Evolutionary conservation across 768 basidiomycete genomes (phyloP), one percentile per base, ranked within the genome.

Genomic region (Strobilomyces confusus): DNA sequence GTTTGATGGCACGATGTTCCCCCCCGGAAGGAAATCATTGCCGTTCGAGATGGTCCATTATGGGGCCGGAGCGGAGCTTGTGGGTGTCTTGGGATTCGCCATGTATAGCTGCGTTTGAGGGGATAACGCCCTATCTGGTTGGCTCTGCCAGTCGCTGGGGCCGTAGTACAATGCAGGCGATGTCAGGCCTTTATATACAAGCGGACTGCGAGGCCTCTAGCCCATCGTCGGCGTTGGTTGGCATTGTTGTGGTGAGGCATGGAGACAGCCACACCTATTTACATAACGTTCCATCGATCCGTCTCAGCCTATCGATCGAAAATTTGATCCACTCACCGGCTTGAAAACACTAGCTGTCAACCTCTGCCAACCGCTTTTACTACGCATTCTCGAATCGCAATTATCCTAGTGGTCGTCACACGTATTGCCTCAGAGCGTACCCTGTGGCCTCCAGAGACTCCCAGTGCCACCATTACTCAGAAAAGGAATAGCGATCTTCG

Each of bases 401-500:
- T 32, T 22, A 19, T 48, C 56, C 58, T 58, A 59, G 59, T 44
- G 26, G 64, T 60, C 58, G 64, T 66, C 63, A 15, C 41, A 33
- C 33, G 50, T 47, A 59, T 50, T 57, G 61, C 55, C 54, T 55
- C 55, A 55, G 57, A 56, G 48, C 50, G 47, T 49, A 45, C 52
- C 45, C 66, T 55, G 60, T 73, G 79, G 73, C 78, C 62, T 66
- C 47, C 72, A 72, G 73, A 73, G 69, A 59, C 68, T 54, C 49
- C 25, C 48, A 65, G 61, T 54, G 69, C 72, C 82, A 88, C 66
- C 69, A 89, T 87, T 86, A 76, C 81, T 80, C 84, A 87, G 69
- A 74, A 76, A 78, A 81, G 83, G 76, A 87, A 88, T 74, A 79
- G 73, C 71, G 87, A 89, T 77, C 84, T 89, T 70, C 87, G 87